Percentiles rank a stretch among this genome's conserved stretches.
These are phyloP conservation scores for Pichia sp. DNA, from an alignment of 1,139 yeast species.

Conservation along the genomic window DNA sequence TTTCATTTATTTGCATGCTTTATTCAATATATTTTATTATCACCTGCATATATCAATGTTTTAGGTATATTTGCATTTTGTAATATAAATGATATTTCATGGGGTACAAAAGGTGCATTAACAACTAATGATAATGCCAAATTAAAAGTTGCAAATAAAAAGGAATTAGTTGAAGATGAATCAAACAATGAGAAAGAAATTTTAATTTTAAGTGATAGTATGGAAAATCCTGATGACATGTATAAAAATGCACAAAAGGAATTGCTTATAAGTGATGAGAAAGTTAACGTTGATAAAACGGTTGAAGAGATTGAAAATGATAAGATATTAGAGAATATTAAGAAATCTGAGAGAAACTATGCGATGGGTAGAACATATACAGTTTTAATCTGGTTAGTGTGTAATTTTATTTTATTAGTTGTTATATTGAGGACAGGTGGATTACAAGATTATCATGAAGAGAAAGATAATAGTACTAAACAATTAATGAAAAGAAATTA, in stretches of 20 bases:
- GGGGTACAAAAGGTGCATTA: conserved; percentile 80
- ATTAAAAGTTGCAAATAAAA: conserved; percentile 11
- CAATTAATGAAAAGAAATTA: conserved; percentile 44
- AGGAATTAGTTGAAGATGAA: conserved; percentile 17
- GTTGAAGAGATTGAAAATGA: conserved; percentile 11
- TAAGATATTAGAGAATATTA: conserved; percentile 32
- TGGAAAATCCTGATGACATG: conserved; percentile 26
- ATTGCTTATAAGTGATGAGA: neutral
- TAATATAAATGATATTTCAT: conserved; percentile 76
- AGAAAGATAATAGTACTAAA: conserved; percentile 48
- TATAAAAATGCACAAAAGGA: conserved; percentile 20
- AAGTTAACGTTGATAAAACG: conserved; percentile 1
- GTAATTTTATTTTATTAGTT: conserved; percentile 70
- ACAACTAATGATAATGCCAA: too few species aligned
- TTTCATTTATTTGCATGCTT: conserved; percentile 71
- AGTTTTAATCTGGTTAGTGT: conserved; percentile 78
- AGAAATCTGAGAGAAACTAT: conserved; percentile 25
- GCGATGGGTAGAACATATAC: conserved; percentile 90
- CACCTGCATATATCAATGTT: conserved; percentile 73
- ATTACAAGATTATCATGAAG: conserved; percentile 22
- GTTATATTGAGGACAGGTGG: conserved; percentile 46
- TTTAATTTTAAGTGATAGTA: conserved; percentile 24
- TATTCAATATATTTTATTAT: conserved; percentile 58
- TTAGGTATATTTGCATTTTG: conserved; percentile 77
- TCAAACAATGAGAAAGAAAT: conserved; percentile 13